Evolutionary conservation across 352 stramenopile genomes (phyloP).

Genomic region (Achlya hypogyna): DNA sequence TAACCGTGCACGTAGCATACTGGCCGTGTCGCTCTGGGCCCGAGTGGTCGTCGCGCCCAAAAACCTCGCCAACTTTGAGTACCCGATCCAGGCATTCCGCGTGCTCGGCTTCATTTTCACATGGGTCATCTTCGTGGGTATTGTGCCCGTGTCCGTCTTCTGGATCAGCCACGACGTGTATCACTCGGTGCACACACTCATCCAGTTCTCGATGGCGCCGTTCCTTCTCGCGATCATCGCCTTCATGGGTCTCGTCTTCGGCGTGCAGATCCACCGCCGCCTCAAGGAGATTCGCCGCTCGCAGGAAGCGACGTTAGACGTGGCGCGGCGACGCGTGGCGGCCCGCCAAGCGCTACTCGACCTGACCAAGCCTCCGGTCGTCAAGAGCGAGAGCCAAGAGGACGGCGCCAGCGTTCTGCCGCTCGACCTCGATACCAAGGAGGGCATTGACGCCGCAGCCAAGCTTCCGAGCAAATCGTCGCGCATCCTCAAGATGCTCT

Average conservation of each 20-base stretch:
- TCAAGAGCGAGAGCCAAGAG: slow-evolving; percentile 11
- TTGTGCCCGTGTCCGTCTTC: slow-evolving; percentile 3
- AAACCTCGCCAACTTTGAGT: background rate
- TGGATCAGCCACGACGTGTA: background rate
- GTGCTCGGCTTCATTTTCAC: slow-evolving; percentile 13
- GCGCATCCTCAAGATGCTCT: slow-evolving; percentile 19
- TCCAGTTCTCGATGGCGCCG: slow-evolving; percentile 19
- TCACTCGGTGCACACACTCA: slow-evolving; percentile 13
- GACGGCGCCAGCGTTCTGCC: background rate
- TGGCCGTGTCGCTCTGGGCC: slow-evolving; percentile 16
- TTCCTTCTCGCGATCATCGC: slow-evolving; percentile 12
- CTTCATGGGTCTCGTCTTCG: slow-evolving; percentile 7
- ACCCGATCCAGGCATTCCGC: slow-evolving; percentile 5
- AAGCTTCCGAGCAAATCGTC: background rate
- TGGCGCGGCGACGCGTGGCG: background rate
- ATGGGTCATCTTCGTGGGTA: slow-evolving; percentile 17
- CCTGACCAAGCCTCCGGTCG: background rate
- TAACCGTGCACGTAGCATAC: background rate
- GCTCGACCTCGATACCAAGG: background rate
- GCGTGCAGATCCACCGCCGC: slow-evolving; percentile 10
- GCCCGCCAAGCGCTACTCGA: background rate
- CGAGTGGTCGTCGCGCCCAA: slow-evolving; percentile 13
- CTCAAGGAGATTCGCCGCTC: slow-evolving; percentile 1
- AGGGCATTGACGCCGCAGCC: background rate
- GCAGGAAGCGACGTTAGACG: background rate